A percentile compares a stretch with the other conserved stretches of the same genome.
Evolutionary conservation across 2,329 filamentous ascomycete genomes (phyloP).

Genomic region (Calonectria hongkongensis): DNA sequence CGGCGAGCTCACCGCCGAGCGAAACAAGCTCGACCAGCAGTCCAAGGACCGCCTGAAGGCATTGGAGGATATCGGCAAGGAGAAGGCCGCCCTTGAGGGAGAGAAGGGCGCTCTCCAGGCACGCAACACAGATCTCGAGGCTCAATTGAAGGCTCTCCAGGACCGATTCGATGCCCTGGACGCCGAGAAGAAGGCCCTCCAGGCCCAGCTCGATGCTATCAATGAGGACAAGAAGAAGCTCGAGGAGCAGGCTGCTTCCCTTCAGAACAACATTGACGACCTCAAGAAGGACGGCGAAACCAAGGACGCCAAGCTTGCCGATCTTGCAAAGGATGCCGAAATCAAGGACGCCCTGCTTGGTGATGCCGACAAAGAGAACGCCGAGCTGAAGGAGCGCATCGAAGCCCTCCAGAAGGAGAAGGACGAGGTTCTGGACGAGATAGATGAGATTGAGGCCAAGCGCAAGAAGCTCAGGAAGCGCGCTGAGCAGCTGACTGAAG

Average conservation of each 20-base stretch:
- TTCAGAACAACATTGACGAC: constrained; percentile 32
- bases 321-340: constrained; percentile 50
- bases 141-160: constrained; percentile 36
- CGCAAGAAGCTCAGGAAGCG: constrained; percentile 53
- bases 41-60: constrained; percentile 45
- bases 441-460: constrained; percentile 51
- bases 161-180: constrained; percentile 43
- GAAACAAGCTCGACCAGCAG: constrained; percentile 49
- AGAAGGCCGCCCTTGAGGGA: constrained; percentile 34
- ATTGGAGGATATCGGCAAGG: constrained; percentile 45
- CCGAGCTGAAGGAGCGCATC: constrained; percentile 50
- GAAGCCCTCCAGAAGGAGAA: constrained; percentile 53
- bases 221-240: constrained; percentile 50
- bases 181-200: constrained; percentile 50
- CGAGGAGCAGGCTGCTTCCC: constrained; percentile 35
- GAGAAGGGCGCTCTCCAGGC: constrained; percentile 37
- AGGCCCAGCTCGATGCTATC: constrained; percentile 45
- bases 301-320: constrained; percentile 47
- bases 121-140: constrained; percentile 38
- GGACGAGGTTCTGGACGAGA: constrained; percentile 46
- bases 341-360: constrained; percentile 50
- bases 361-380: constrained; percentile 49
- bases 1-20: constrained; percentile 50
- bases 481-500: constrained; percentile 44
- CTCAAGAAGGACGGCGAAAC: constrained; percentile 43